Base-by-base conservation (phyloP, 805 yeast species). In the Ogataea thermomethanolica region DNA sequence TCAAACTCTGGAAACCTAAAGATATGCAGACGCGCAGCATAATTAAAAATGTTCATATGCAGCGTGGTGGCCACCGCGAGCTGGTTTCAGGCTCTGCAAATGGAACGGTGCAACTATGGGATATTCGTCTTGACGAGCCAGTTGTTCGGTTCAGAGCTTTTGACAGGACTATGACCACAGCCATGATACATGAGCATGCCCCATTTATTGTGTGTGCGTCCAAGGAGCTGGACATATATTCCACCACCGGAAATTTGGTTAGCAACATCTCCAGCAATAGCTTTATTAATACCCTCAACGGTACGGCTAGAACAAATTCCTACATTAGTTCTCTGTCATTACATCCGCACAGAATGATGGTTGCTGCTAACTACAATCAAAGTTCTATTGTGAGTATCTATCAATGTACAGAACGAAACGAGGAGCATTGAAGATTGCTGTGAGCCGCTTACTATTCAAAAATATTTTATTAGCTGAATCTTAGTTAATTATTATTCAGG, bases 291-390 rank as follows among this genome's bases (percentile, higher is more conserved):
- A 67, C 54, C 64, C 66, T 50, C 66, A 73, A 54, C 60, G 74
- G 61, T 46, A 41, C 71, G n/a, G 68, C 65, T 34, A 51, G 78
- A 44, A 69, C 70, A 5, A 66, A 72, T 17, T 65, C 64, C 40
- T 84, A 81, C 49, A 70, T 90, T 30, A 78, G 88, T 2, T 70
- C 81, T 2, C 59, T 88, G 48, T 70, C 82, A 0, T 77, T 93
- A 55, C 99, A 93, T 59, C 99, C 99, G 2, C 99, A 93, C 58
- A 70, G 91, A 48, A 87, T 93, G 96, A 78, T 87, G 76, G 56
- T 93, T 58, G 97, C 96, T 1, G 85, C 88, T 1, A 82, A 83
- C 51, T 84, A 84, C 58, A 74, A 80, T 38, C 95, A 87, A 55
- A 93, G 84, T 56, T 71, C 88, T 1, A 76, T 73, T 49, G 79